Evolutionary conservation across 495 filamentous ascomycete species (phyloP), one percentile per base, ranked within the genome.

Genomic region (Neurospora sp.): DNA sequence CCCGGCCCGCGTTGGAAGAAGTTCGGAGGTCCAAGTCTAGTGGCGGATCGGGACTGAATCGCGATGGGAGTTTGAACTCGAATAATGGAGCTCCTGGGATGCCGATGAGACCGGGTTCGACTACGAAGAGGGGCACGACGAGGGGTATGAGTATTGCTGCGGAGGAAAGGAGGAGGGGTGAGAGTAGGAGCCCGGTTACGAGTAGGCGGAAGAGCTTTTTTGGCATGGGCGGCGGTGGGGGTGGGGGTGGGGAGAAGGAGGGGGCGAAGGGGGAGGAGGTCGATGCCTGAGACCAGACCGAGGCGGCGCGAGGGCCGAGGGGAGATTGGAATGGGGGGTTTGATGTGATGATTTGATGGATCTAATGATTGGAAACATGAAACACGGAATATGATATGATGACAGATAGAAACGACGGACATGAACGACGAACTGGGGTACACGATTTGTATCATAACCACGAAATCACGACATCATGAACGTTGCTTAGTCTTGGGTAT

Each of bases 1-100:
- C 80, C 0, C 78, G 80, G 1, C 77, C 80, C 0, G 80, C 80
- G 2, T 74, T 81, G 42, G 79, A 81, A 70, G 80, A 82, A 72
- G 76, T 78, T 14, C 71, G 80, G 0, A 1, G 53, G 22, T 61
- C 53, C 0, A 66, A 66, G 0, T 59, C 48, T 0, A 0, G 2
- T 0, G 48, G 46, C 1, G 9, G 46, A 2, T 16, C 11, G 2
- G 53, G 53, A 1, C 5, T 66, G 22, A 66, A 66, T 4, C 22
- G 53, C 5, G 53, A 66, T 66, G 53, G 53, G 22, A 66, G 53
- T 35, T 5, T 66, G 27, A 66, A 66, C 1, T 9, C 5, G 0
- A 66, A 66, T 35, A 66, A 66, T 2, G 53, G 53, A 18, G 53
- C 53, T 0, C 44, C 44, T 4, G 44, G 44, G 48, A 66, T 66